Conservation (phyloP, 2,329 filamentous ascomycete species). For the Trichoderma aggressivum region DNA sequence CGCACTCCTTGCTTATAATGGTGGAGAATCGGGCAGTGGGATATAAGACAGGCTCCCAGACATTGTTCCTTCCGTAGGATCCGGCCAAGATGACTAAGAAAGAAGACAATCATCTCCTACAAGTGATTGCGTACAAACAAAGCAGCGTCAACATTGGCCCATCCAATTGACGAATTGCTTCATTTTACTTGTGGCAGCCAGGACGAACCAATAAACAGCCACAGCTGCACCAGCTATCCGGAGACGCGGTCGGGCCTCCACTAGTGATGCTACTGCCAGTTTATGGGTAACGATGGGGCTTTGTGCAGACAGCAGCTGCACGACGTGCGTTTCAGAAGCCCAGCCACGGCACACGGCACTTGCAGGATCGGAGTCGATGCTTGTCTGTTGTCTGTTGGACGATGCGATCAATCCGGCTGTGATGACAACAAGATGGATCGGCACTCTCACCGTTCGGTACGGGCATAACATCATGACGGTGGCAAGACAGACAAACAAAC, state of each 20-base stretch:
- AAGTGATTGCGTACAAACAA: neutral
- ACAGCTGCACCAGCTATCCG: neutral
- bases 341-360: neutral
- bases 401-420: neutral
- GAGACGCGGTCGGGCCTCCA: neutral
- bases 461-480: neutral
- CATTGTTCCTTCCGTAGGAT: neutral
- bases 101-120: neutral
- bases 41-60: neutral
- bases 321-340: slow-evolving; percentile 11
- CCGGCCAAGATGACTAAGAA: neutral
- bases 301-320: slow-evolving; percentile 10
- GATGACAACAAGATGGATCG: neutral
- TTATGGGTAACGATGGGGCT: slow-evolving; percentile 8
- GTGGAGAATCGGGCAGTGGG: neutral
- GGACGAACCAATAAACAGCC: neutral
- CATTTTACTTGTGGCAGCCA: neutral
- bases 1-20: neutral
- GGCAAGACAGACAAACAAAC: neutral
- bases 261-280: neutral
- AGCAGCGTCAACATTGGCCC: neutral
- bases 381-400: neutral
- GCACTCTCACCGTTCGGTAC: neutral
- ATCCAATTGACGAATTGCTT: neutral
- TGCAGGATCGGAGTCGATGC: neutral